Base-by-base conservation (phyloP, 2,329 filamentous ascomycete species). In the Verticillium nubilum region DNA sequence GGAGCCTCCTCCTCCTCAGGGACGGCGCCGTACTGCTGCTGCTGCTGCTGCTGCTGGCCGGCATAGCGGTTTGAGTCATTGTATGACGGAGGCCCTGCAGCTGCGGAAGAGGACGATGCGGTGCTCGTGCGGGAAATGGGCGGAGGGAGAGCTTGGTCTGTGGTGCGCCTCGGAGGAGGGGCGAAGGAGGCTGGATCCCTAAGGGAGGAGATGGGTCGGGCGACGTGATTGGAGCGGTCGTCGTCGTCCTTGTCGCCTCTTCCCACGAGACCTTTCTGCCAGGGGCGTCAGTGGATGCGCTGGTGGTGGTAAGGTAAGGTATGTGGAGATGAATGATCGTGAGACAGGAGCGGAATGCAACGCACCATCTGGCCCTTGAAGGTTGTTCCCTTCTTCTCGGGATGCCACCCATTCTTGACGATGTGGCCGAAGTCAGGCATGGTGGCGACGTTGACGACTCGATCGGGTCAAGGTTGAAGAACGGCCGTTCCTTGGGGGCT, bases 121-220 rank as follows among this genome's bases (percentile, higher is more conserved):
- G 72, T 64, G 60, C 68, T 67, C 28, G 72, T 71, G 37, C 75
- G 59, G 12, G 66, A 60, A 4, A 66, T 57, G 7, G 64, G 31
- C 55, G 61, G 19, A 25, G 63, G 54, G 10, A 62, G 59, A 15
- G 65, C 60, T 17, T 66, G 54, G 57, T 59, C 58, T 17, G 67
- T 68, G 13, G 70, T 73, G 62, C 84, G 89, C 67, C 85, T 93
- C 0, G 92, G 92, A 27, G 92, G 92, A 26, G 92, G 91, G 2
- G 85, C 91, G 70, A 96, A 97, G 17, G 86, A 83, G 1, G 84
- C 73, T 1, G 91, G 92, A 69, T 97, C 92, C 70, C 86, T 87
- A 29, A 97, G 80, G 3, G 85, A 80, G 9, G 86, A 80, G 52
- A 96, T 76, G 1, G 92, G 92, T 17, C 80, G 79, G 31, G 83